Conservation (phyloP, 495 filamentous ascomycete genomes). For the Trichoderma parareesei region DNA sequence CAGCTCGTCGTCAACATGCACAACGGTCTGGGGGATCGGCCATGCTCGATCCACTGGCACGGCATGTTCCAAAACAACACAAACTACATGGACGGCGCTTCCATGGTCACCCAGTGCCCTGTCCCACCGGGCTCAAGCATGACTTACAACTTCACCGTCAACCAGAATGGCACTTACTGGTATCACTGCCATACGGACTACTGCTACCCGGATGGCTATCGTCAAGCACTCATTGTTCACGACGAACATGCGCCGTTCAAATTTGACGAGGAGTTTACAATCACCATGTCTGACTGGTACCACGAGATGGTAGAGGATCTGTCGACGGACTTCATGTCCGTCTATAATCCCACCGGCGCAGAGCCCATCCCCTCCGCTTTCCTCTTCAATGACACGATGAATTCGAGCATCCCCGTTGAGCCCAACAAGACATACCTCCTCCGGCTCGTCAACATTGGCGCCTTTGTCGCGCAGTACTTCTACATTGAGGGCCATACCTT, state of each 20-base stretch:
- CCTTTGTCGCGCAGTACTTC: slow-evolving; percentile 47
- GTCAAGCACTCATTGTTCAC: slow-evolving; percentile 54
- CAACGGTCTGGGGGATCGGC: slow-evolving; percentile 52
- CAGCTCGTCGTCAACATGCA: slow-evolving; percentile 46
- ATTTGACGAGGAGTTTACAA: slow-evolving; percentile 48
- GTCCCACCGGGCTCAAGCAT: slow-evolving; percentile 46
- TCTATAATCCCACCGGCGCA: slow-evolving; percentile 34
- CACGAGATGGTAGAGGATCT: slow-evolving; percentile 48
- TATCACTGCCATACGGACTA: slow-evolving; percentile 54
- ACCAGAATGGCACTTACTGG: slow-evolving; percentile 56
- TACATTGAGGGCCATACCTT: slow-evolving; percentile 57
- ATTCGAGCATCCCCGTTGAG: slow-evolving; percentile 46
- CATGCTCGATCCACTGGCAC: slow-evolving; percentile 56
- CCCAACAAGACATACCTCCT: slow-evolving; percentile 65
- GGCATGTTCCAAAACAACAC: slow-evolving; percentile 57
- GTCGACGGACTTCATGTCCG: slow-evolving; percentile 37
- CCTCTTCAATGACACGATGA: slow-evolving; percentile 55
- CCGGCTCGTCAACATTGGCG: slow-evolving; percentile 57
- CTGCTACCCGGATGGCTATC: slow-evolving; percentile 54
- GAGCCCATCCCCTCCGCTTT: slow-evolving; percentile 48
- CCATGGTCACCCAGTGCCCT: slow-evolving; percentile 52
- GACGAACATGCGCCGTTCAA: slow-evolving; percentile 48
- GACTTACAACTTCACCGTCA: slow-evolving; percentile 36
- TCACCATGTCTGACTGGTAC: slow-evolving; percentile 42
- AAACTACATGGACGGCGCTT: slow-evolving; percentile 55